Evolutionary conservation across 345 rosid species (phyloP), one percentile per base, ranked within the genome.

Genomic region (Noccaea caerulescens): DNA sequence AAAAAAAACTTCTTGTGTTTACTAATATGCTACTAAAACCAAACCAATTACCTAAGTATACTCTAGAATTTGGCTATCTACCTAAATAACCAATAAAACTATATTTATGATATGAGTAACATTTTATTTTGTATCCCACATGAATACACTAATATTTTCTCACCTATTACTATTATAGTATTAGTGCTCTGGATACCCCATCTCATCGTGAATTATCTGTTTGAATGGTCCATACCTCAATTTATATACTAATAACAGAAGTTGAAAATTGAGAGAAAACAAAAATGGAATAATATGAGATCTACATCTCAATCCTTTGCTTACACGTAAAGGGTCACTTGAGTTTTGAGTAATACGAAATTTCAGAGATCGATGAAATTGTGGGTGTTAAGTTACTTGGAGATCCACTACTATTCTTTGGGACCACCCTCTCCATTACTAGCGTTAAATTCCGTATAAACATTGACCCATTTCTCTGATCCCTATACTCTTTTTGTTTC

Each of bases 251-350:
- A 27, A 33, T 56, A 8, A 8, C 32, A 18, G 13, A 67, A 45
- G 25, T 44, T 9, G 25, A 43, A 54, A 54, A 43, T 1, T 18
- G n/a, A 32, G 2, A 25, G 27, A 57, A 58, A 13, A 6, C 11
- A 25, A 43, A 66, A 38, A 41, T 38, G 30, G 70, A 44, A 49
- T 5, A 36, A 49, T 50, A 7, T 38, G 20, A 44, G 27, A 30
- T 36, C 5, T 41, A 33, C 44, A 49, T 39, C 66, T 57, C 50
- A n/a, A 58, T 71, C 59, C 93, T 82, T 86, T 41, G 86, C 91
- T 86, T 83, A 63, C 72, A 90, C 87, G 89, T 75, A 63, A 86
- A 83, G 90, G 62, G 39, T 51, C 66, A 73, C 66, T 65, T 56
- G 77, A 72, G 68, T 67, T 73, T 77, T 79, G 79, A 75, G 81